Conservation (phyloP, 2,329 filamentous ascomycete species). For the Lachnellula hyalina region DNA sequence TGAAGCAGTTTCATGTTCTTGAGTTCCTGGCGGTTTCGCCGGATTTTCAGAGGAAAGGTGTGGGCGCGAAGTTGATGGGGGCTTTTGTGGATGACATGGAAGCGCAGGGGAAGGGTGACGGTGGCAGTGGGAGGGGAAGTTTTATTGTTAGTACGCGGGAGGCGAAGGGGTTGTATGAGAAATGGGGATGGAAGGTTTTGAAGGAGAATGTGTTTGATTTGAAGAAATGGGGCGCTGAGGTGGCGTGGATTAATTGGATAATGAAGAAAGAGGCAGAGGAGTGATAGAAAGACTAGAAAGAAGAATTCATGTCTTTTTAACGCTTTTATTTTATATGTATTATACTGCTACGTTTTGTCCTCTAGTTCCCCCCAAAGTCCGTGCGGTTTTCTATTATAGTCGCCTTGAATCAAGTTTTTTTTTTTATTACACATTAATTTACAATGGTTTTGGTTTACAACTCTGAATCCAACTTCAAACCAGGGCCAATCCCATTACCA, state of each 20-base stretch:
- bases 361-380: too few species aligned
- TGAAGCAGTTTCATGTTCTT: not conserved
- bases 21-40: not conserved
- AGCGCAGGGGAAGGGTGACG: too few species aligned
- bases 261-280: not conserved
- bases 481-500: too few species aligned
- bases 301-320: not conserved
- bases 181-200: slow-evolving; percentile 1
- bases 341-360: too few species aligned
- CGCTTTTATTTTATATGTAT: too few species aligned
- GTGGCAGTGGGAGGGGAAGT: not conserved
- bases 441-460: too few species aligned
- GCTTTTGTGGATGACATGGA: not conserved
- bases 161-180: slow-evolving; percentile 7
- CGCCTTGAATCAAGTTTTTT: too few species aligned
- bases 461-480: too few species aligned
- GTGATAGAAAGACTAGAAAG: not conserved
- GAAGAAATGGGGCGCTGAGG: not conserved
- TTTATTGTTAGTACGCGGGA: not conserved
- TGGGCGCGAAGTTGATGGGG: not conserved
- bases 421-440: too few species aligned
- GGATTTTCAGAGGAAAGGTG: slow-evolving; percentile 1
- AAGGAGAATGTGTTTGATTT: slow-evolving; percentile 1
- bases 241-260: slow-evolving; percentile 1
- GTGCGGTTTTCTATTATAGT: too few species aligned